A percentile compares a stretch with the other conserved stretches of the same genome.
phyloP scores from a whole-genome alignment of 139 green algal species.

The Picocystis salinarum region DNA sequence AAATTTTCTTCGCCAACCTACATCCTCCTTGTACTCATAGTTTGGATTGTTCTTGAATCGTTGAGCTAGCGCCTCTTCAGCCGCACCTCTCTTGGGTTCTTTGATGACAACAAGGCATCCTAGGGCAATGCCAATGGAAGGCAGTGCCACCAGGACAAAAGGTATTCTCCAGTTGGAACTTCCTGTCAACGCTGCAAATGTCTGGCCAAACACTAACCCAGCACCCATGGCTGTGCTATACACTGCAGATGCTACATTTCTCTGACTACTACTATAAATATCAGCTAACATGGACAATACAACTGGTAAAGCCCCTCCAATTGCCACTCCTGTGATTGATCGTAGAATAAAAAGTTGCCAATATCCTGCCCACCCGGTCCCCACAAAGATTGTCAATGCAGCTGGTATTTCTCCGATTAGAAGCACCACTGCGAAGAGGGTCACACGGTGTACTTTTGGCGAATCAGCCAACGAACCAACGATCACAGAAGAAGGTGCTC shows the following conservation, averaged over 20 bases:
- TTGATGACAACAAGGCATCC: slow-evolving; percentile 31
- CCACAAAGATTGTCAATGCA: too few relatives aligned
- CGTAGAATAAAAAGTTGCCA: slow-evolving; percentile 66
- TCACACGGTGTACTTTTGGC: too few relatives aligned
- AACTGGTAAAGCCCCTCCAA: slow-evolving; percentile 57
- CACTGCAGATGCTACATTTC: slow-evolving; percentile 23
- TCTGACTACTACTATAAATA: slow-evolving; percentile 29
- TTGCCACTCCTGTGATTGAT: slow-evolving; percentile 52
- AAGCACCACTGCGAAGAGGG: too few relatives aligned
- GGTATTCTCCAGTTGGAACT: slow-evolving; percentile 54
- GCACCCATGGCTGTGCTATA: slow-evolving; percentile 39
- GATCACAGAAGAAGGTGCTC: slow-evolving; percentile 3
- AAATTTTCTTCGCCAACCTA: slow-evolving; percentile 38
- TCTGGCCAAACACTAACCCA: slow-evolving; percentile 49
- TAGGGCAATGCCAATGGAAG: slow-evolving; percentile 26
- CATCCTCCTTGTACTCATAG: slow-evolving; percentile 27
- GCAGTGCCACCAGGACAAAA: slow-evolving; percentile 53
- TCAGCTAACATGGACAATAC: slow-evolving; percentile 59
- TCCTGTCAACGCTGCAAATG: slow-evolving; percentile 34
- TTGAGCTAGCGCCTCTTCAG: slow-evolving; percentile 25
- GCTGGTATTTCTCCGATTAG: too few relatives aligned
- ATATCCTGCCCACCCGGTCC: too few relatives aligned
- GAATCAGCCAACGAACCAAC: too few relatives aligned
- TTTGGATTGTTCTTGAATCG: background rate
- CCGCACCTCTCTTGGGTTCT: slow-evolving; percentile 38